Base-by-base conservation (phyloP, 2,329 filamentous ascomycete species). In the Pochonia chlamydosporia region DNA sequence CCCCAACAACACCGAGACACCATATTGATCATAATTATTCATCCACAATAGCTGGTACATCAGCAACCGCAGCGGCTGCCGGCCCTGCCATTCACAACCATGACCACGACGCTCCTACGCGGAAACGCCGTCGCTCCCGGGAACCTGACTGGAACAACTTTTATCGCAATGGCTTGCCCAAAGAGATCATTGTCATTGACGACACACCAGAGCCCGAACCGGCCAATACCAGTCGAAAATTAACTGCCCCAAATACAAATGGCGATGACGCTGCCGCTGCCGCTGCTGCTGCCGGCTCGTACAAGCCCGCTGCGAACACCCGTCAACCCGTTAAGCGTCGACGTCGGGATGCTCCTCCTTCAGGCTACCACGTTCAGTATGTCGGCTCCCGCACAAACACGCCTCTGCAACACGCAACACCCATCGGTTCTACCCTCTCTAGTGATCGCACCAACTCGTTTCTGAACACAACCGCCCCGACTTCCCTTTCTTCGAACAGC, bases 161-260 rank as follows among this genome's bases (percentile, higher is more conserved):
- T 62, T 92, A 91, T 66, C 85, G 85, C 63, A 91, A 92, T 64
- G 88, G 88, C 4, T 70, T 90, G 23, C 88, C 88, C 21, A 85
- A 89, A 63, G 88, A 93, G 70, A 82, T 93, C 61, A 92, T 93
- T 60, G 82, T 92, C 58, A 93, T 93, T 59, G 82, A 86, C 64
- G 85, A 91, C 63, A 82, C 81, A 4, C 85, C 85, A 44, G 76
- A 78, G 49, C 75, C 76, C 47, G 74, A 78, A n/a, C n/a, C n/a
- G 49, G 58, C 65, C 41, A 64, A 67, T 46, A 66, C 68, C n/a
- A 55, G 63, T 43, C 64, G 65, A 33, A 73, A 68, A 59, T 62
- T 71, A 24, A 59, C 44, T 3, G 26, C 44, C 3, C 28, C 31
- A 5, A 39, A 39, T 10, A 36, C 58, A 45, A 60, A 66, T 48